Evolutionary conservation across 257 asterid genomes (phyloP).

Genomic region (Lycium ferocissimum): DNA sequence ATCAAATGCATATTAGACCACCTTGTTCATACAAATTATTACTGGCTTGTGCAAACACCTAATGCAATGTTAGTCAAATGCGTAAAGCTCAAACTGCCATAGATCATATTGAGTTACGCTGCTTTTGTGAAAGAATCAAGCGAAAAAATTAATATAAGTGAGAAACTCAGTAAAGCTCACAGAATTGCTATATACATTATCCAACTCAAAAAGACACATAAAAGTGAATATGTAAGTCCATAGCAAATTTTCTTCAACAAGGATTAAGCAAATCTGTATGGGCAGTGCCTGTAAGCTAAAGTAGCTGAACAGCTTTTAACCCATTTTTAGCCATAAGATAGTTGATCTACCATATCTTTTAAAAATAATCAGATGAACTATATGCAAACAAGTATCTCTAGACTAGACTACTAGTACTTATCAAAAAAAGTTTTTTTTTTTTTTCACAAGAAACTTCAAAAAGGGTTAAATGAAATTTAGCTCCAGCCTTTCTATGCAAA

Average conservation of each 20-base stretch:
- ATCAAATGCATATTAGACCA: conserved; percentile 8
- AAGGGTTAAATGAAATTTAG: background rate
- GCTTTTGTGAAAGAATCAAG: background rate
- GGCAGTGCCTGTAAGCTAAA: background rate
- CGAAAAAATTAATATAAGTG: background rate
- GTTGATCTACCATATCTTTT: background rate
- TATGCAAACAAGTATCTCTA: background rate
- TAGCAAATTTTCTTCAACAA: background rate
- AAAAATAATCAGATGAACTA: conserved; percentile 2
- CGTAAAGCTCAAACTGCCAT: background rate
- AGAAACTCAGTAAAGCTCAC: background rate
- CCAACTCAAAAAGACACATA: conserved; percentile 1
- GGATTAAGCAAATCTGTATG: background rate
- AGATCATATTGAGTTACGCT: conserved; percentile 2
- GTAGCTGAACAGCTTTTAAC: background rate
- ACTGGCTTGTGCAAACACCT: background rate
- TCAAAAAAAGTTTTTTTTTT: background rate
- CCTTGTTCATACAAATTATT: background rate
- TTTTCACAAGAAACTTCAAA: background rate
- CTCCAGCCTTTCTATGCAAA: background rate
- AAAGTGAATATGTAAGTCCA: background rate
- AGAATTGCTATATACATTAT: background rate
- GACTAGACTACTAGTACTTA: background rate
- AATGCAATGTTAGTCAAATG: background rate
- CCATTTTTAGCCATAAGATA: background rate